Percentiles rank a stretch among this genome's conserved stretches.
These are phyloP conservation scores for Cryptosporidium sp. DNA, from an alignment of 169 alveolate species.

Conservation along the genomic window DNA sequence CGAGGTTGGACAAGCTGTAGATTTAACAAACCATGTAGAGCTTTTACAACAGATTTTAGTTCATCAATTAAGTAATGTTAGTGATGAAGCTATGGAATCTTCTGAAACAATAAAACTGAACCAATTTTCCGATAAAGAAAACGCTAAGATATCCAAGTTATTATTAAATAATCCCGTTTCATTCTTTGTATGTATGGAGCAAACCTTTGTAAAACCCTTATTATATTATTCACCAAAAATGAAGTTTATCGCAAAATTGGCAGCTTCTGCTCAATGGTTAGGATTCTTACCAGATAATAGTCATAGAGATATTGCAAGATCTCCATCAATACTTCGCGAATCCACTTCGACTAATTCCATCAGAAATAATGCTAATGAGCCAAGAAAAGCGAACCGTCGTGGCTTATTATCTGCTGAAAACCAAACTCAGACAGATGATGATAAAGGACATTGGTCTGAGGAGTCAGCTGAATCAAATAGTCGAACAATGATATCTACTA, in stretches of 20 bases:
- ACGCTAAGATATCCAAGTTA: conserved; percentile 27
- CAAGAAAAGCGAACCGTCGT: conserved; percentile 47
- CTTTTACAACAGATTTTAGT: conserved; percentile 57
- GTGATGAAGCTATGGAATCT: conserved; percentile 10
- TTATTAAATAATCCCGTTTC: conserved; percentile 56
- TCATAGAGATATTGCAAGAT: conserved; percentile 67
- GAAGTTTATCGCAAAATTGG: conserved; percentile 62
- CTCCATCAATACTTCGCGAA: conserved; percentile 66
- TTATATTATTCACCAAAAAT: conserved; percentile 49
- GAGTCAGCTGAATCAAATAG: conserved; percentile 73
- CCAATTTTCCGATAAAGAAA: conserved; percentile 47
- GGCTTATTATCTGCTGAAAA: conserved; percentile 44
- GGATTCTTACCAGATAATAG: conserved; percentile 72
- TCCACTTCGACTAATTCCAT: conserved; percentile 26
- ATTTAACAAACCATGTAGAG: conserved; percentile 56
- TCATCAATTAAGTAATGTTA: conserved; percentile 48
- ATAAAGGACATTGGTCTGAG: conserved; percentile 75
- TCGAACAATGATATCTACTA: conserved; percentile 40
- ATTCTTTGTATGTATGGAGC: conserved; percentile 61
- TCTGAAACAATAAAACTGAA: conserved; percentile 21
- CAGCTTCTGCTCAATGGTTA: conserved; percentile 74
- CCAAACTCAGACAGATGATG: conserved; percentile 56
- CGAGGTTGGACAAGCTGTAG: conserved; percentile 58
- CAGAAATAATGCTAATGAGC: conserved; percentile 13
- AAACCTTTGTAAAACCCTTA: conserved; percentile 65